Percentiles rank a stretch among this genome's conserved stretches.
These are phyloP conservation scores for Simplicillium sp. DNA, from an alignment of 2,329 filamentous ascomycete species.

Conservation along the genomic window DNA sequence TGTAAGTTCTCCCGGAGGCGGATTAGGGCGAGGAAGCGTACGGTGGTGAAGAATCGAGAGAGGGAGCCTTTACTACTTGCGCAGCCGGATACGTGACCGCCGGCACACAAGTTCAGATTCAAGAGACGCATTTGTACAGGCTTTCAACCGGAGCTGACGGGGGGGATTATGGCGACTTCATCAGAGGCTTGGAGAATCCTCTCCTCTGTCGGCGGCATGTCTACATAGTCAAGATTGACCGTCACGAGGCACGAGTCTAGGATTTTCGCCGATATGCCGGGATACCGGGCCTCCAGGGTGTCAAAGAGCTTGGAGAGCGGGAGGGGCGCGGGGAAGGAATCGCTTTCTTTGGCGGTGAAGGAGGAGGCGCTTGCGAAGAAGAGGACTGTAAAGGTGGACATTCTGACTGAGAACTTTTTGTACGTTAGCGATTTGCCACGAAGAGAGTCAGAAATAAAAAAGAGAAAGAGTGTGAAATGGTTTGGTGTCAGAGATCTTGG, in stretches of 20 bases:
- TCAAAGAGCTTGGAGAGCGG: constrained; percentile 52
- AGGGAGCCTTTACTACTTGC: constrained; percentile 11
- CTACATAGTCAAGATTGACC: constrained; percentile 73
- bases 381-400: constrained; percentile 56
- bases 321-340: constrained; percentile 58
- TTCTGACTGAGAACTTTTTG: constrained; percentile 16
- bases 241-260: constrained; percentile 68
- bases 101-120: too few species aligned
- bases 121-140: not conserved
- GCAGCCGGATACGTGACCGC: constrained; percentile 3
- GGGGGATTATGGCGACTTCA: constrained; percentile 80
- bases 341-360: constrained; percentile 58
- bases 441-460: constrained; percentile 4
- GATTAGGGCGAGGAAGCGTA: too few species aligned
- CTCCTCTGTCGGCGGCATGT: constrained; percentile 42
- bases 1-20: too few species aligned
- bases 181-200: constrained; percentile 49
- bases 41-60: constrained; percentile 4
- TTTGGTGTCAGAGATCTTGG: constrained; percentile 60
- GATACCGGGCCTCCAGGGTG: constrained; percentile 59
- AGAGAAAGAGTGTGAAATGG: constrained; percentile 5
- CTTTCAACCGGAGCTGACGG: constrained; percentile 68
- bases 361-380: constrained; percentile 73
- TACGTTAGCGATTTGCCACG: constrained; percentile 1
- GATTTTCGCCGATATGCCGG: constrained; percentile 59